A percentile compares a stretch with the other conserved stretches of the same genome.
These are phyloP conservation scores for Amniculicola lignicola DNA, from an alignment of 495 filamentous ascomycete species.

Conservation along the genomic window DNA sequence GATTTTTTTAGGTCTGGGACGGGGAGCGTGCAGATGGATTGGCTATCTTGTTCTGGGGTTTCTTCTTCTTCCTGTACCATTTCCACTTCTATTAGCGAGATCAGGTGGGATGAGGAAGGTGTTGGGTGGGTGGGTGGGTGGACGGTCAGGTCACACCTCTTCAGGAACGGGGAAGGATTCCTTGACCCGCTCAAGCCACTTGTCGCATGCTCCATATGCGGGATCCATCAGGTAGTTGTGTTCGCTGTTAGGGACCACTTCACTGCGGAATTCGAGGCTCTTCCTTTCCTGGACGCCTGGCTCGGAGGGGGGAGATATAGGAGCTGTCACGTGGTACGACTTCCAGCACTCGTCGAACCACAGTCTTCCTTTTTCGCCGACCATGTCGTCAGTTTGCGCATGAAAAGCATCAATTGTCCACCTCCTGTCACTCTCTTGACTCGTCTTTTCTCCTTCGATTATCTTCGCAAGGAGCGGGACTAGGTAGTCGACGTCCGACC, in stretches of 20 bases:
- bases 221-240: conserved; percentile 25
- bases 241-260: conserved; percentile 2
- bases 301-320: neutral
- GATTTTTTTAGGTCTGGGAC: too few species aligned
- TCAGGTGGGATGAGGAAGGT: neutral
- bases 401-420: conserved; percentile 26
- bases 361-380: conserved; percentile 20
- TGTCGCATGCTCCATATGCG: conserved; percentile 7
- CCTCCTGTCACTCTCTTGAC: neutral
- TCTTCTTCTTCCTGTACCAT: too few species aligned
- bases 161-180: conserved; percentile 4
- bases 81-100: too few species aligned
- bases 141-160: neutral
- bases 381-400: conserved; percentile 28
- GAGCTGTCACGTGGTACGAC: neutral
- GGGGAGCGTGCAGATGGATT: too few species aligned
- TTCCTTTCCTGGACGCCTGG: neutral
- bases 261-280: conserved; percentile 5
- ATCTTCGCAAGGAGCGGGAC: conserved; percentile 20
- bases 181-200: conserved; percentile 11
- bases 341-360: conserved; percentile 28
- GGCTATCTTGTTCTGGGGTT: too few species aligned
- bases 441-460: neutral
- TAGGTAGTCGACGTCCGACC: conserved; percentile 23
- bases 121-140: neutral